phyloP scores from a whole-genome alignment of 441 rosid genomes.

The Manihot esculenta region DNA sequence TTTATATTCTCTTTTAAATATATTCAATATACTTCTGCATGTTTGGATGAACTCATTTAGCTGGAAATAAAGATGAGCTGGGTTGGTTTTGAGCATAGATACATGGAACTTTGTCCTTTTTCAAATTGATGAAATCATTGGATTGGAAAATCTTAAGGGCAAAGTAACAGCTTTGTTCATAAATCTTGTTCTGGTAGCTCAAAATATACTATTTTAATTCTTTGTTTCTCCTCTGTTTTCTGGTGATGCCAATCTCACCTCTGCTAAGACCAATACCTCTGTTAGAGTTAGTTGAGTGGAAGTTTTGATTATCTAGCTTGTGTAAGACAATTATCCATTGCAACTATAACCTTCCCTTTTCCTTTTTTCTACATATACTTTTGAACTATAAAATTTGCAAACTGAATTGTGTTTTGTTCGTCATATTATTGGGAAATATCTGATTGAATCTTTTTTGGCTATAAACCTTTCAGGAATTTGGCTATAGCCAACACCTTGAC shows the following conservation, averaged over 20 bases:
- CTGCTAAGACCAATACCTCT: neutral
- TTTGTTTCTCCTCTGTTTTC: constrained; percentile 6
- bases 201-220: neutral
- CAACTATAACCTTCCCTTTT: neutral
- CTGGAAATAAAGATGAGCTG: constrained; percentile 10
- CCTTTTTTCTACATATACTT: neutral
- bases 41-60: neutral
- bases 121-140: no score
- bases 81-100: no score
- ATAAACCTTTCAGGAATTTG: constrained; percentile 37
- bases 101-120: no score
- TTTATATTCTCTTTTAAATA: neutral
- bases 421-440: constrained; percentile 5
- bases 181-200: neutral
- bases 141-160: constrained; percentile 5
- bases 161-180: neutral
- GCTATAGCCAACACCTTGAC: constrained; percentile 18
- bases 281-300: constrained; percentile 12
- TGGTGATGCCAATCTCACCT: neutral
- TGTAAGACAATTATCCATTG: neutral
- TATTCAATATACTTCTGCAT: neutral
- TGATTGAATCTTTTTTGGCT: constrained; percentile 14
- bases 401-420: neutral
- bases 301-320: constrained; percentile 15
- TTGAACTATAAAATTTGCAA: neutral